phyloP scores from a whole-genome alignment of 208 protist species.

The Trypanosoma lewisi region DNA sequence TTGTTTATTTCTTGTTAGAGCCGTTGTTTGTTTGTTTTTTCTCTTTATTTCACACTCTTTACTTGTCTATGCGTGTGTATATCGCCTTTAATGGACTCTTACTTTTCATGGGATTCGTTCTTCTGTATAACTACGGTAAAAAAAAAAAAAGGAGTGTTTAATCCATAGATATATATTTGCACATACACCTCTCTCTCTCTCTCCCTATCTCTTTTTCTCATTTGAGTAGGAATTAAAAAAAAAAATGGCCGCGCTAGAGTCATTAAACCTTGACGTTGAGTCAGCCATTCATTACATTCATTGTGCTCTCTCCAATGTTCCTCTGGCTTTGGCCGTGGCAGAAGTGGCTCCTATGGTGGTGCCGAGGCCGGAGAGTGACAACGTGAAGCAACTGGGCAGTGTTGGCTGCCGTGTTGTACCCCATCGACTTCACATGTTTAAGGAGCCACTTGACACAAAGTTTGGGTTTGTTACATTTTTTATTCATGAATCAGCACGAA shows the following conservation, averaged over 20 bases:
- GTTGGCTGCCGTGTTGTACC: slow-evolving; percentile 53
- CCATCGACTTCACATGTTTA: slow-evolving; percentile 76
- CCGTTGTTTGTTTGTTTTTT: slow-evolving; percentile 9
- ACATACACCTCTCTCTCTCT: no score
- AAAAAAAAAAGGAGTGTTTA: no score
- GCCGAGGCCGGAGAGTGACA: slow-evolving; percentile 28
- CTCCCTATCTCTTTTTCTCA: slow-evolving; percentile 3
- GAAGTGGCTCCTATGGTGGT: slow-evolving; percentile 47
- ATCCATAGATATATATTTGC: no score
- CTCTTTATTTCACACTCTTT: background rate
- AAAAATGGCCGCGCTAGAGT: slow-evolving; percentile 14
- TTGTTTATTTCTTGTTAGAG: background rate
- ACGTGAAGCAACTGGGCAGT: slow-evolving; percentile 33
- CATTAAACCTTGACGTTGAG: slow-evolving; percentile 29
- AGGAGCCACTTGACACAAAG: slow-evolving; percentile 67
- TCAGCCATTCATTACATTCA: slow-evolving; percentile 62
- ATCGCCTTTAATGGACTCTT: no score
- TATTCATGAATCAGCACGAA: slow-evolving; percentile 26
- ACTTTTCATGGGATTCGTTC: no score
- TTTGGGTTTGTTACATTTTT: slow-evolving; percentile 78
- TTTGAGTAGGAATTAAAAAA: no score
- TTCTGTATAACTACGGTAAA: no score
- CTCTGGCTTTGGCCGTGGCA: slow-evolving; percentile 34
- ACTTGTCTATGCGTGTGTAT: no score
- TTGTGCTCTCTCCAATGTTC: slow-evolving; percentile 53